Evolutionary conservation across 352 stramenopile species (phyloP).

Genomic region (Phytophthora melonis): DNA sequence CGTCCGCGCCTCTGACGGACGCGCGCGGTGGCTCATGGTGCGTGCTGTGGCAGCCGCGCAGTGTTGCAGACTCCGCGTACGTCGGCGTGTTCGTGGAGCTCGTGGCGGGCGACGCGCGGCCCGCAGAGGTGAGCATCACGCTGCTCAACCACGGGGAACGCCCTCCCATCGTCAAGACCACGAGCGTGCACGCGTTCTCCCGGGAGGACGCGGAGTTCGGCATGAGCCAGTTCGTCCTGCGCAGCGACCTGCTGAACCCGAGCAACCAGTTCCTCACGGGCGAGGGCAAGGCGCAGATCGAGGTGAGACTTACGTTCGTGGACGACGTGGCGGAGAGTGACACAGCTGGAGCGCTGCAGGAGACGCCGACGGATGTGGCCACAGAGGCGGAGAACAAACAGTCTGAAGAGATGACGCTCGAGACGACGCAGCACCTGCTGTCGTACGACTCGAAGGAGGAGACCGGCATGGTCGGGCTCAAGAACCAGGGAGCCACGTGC

Average conservation of each 20-base stretch:
- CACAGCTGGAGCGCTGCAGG: slow-evolving; percentile 9
- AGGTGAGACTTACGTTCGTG: slow-evolving; percentile 53
- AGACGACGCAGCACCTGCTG: slow-evolving; percentile 45
- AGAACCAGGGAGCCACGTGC: slow-evolving; percentile 93
- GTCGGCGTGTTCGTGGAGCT: slow-evolving; percentile 76
- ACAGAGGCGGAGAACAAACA: background rate
- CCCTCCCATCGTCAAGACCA: slow-evolving; percentile 44
- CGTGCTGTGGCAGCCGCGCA: slow-evolving; percentile 71
- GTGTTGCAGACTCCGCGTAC: slow-evolving; percentile 49
- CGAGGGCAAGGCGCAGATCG: slow-evolving; percentile 58
- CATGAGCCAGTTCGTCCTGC: slow-evolving; percentile 59
- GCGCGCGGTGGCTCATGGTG: slow-evolving; percentile 57
- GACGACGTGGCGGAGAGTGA: slow-evolving; percentile 41
- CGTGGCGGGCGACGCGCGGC: slow-evolving; percentile 21
- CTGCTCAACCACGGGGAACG: slow-evolving; percentile 46
- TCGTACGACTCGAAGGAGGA: slow-evolving; percentile 84
- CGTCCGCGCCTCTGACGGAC: slow-evolving; percentile 49
- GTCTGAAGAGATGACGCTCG: slow-evolving; percentile 6
- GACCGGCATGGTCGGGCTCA: slow-evolving; percentile 89
- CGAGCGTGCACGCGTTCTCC: slow-evolving; percentile 62
- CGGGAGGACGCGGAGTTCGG: slow-evolving; percentile 60
- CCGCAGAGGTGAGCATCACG: slow-evolving; percentile 53
- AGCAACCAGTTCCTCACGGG: slow-evolving; percentile 52
- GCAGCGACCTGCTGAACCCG: slow-evolving; percentile 58
- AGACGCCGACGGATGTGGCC: slow-evolving; percentile 15